Conservation (phyloP, 352 stramenopile species). For the Globisporangium acanthophoron region DNA sequence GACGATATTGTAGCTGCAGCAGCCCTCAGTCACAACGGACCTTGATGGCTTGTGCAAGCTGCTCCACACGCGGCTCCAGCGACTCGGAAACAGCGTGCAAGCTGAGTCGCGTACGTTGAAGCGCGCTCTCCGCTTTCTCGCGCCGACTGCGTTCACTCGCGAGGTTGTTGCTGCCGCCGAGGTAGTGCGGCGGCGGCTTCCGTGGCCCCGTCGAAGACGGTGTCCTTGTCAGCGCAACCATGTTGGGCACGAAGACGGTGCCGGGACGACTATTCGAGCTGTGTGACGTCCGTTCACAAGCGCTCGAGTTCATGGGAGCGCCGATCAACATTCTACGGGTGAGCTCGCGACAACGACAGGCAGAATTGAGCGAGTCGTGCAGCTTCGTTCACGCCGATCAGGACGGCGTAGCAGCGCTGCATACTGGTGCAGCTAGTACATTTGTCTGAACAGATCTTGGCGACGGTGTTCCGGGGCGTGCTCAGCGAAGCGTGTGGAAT, state of each 20-base stretch:
- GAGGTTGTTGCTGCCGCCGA: conserved; percentile 68
- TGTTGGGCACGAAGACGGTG: neutral
- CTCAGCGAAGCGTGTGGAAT: neutral
- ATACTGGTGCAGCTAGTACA: too few relatives aligned
- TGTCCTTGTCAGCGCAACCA: neutral
- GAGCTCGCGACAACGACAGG: too few relatives aligned
- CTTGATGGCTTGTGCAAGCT: conserved; percentile 42
- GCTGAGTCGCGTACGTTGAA: conserved; percentile 28
- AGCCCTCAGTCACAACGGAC: conserved; percentile 13
- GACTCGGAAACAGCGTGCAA: conserved; percentile 33
- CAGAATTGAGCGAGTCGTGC: too few relatives aligned
- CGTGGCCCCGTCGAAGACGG: neutral
- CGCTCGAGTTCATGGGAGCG: too few relatives aligned
- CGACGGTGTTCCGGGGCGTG: neutral
- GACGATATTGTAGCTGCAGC: neutral
- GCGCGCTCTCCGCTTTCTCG: conserved; percentile 39
- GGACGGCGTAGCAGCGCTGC: too few relatives aligned
- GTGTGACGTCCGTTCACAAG: too few relatives aligned
- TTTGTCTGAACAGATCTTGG: neutral
- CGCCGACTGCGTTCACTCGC: conserved; percentile 48
- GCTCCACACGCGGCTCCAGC: conserved; percentile 41
- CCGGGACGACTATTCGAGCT: neutral
- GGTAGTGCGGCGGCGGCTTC: conserved; percentile 26
- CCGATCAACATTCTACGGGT: too few relatives aligned
- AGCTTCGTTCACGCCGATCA: too few relatives aligned